Percentiles rank a stretch among this genome's conserved stretches.
Conservation (phyloP, 1,139 yeast species). For the Eremothecium sinecaudum region DNA sequence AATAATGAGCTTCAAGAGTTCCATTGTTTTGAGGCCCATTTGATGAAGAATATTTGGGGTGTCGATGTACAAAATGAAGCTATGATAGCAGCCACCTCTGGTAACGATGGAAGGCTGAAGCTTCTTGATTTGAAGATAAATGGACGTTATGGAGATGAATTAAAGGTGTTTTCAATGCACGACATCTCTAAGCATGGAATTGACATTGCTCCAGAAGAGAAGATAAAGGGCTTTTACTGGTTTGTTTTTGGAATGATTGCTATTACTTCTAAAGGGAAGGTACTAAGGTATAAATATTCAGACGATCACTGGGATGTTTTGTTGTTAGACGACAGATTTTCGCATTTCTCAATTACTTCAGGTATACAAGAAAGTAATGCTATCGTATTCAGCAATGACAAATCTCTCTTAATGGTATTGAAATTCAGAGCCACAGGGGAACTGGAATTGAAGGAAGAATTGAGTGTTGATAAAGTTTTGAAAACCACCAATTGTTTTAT, state of each 20-base stretch:
- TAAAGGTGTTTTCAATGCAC: conserved; percentile 29
- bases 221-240: conserved; percentile 52
- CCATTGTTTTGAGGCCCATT: conserved; percentile 54
- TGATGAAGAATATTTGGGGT: conserved; percentile 85
- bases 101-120: conserved; percentile 79
- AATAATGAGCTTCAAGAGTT: conserved; percentile 33
- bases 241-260: conserved; percentile 40
- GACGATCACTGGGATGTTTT: conserved; percentile 31
- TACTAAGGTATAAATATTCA: conserved; percentile 33
- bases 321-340: conserved; percentile 32
- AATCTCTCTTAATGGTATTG: conserved; percentile 44
- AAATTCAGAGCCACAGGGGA: conserved; percentile 32
- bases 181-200: conserved; percentile 31
- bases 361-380: conserved; percentile 37
- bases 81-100: conserved; percentile 61
- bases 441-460: conserved; percentile 11
- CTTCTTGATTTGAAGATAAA: conserved; percentile 42
- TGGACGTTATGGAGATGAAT: conserved; percentile 24
- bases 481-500: conserved; percentile 49
- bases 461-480: conserved; percentile 26
- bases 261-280: conserved; percentile 55
- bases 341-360: conserved; percentile 44
- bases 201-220: conserved; percentile 38
- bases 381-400: conserved; percentile 43
- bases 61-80: conserved; percentile 47